These are phyloP conservation scores for Triglochin maritima DNA, from an alignment of 106 monocot genomes.

Conservation along the genomic window DNA sequence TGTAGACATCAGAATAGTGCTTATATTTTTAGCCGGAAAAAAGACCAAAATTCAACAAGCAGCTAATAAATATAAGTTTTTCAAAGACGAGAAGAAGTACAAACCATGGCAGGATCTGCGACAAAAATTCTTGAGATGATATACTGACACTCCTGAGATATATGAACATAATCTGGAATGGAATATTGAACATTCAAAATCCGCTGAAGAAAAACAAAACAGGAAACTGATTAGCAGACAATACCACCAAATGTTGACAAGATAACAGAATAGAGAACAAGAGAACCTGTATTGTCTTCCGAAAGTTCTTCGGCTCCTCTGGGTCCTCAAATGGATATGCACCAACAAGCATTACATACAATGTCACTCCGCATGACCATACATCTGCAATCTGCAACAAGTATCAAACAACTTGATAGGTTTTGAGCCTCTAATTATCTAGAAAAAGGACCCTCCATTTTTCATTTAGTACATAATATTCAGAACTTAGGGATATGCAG, in stretches of 20 bases:
- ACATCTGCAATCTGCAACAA: slow-evolving; percentile 52
- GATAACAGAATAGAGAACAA: background rate
- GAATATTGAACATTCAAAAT: slow-evolving; percentile 69
- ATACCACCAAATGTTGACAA: background rate
- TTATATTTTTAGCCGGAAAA: too few relatives aligned
- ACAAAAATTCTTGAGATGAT: slow-evolving; percentile 72
- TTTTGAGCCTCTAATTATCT: too few relatives aligned
- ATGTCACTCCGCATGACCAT: slow-evolving; percentile 70
- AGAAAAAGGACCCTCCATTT: too few relatives aligned
- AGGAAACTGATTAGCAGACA: slow-evolving; percentile 1
- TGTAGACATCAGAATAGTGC: too few relatives aligned
- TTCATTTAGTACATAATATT: too few relatives aligned
- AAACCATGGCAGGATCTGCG: slow-evolving; percentile 54
- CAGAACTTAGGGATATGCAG: too few relatives aligned
- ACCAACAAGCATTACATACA: slow-evolving; percentile 70
- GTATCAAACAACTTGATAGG: background rate
- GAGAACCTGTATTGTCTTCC: slow-evolving; percentile 54
- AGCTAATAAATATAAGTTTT: too few relatives aligned
- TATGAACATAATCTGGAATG: slow-evolving; percentile 74
- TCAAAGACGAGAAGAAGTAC: too few relatives aligned
- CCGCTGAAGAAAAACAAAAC: slow-evolving; percentile 35
- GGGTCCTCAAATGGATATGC: slow-evolving; percentile 76
- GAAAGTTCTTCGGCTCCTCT: slow-evolving; percentile 53
- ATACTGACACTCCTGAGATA: slow-evolving; percentile 52
- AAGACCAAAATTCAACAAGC: too few relatives aligned